phyloP scores from a whole-genome alignment of 2,329 filamentous ascomycete genomes.

The Botrytis hyacinthi region DNA sequence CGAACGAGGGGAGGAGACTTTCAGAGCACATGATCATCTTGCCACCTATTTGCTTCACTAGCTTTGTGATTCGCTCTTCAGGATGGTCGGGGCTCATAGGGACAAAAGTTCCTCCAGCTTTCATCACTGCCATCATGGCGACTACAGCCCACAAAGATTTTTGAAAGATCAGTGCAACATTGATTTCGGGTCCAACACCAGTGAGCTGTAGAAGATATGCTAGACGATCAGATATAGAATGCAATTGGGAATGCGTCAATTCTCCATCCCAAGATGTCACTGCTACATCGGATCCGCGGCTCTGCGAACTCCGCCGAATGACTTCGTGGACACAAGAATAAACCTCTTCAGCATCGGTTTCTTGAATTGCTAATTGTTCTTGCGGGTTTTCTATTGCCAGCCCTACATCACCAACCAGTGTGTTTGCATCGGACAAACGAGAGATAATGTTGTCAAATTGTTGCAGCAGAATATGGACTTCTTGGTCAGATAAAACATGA shows the following conservation, averaged over 20 bases:
- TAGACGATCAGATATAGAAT: constrained; percentile 27
- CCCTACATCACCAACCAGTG: constrained; percentile 23
- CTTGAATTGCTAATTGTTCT: neutral
- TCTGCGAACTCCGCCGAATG: constrained; percentile 13
- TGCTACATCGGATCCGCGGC: neutral
- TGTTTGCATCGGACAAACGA: neutral
- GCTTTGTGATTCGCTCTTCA: constrained; percentile 9
- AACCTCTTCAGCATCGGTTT: constrained; percentile 10
- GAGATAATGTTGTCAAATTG: constrained; percentile 22
- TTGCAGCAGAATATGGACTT: constrained; percentile 18
- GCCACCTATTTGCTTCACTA: constrained; percentile 21
- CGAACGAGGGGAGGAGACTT: constrained; percentile 3
- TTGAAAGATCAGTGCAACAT: constrained; percentile 28
- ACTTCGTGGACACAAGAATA: constrained; percentile 28
- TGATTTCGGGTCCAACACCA: constrained; percentile 25
- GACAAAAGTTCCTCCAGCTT: constrained; percentile 35
- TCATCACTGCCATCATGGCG: constrained; percentile 35
- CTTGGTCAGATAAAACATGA: constrained; percentile 16
- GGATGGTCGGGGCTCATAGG: constrained; percentile 32
- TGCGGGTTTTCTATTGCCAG: constrained; percentile 6
- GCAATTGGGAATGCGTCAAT: constrained; percentile 32
- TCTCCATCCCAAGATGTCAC: constrained; percentile 29
- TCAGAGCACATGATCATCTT: constrained; percentile 23
- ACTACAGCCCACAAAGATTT: constrained; percentile 32
- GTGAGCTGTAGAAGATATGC: constrained; percentile 25